These are phyloP conservation scores for Geotrichum carabidarum DNA, from an alignment of 1,139 yeast genomes.

Conservation along the genomic window DNA sequence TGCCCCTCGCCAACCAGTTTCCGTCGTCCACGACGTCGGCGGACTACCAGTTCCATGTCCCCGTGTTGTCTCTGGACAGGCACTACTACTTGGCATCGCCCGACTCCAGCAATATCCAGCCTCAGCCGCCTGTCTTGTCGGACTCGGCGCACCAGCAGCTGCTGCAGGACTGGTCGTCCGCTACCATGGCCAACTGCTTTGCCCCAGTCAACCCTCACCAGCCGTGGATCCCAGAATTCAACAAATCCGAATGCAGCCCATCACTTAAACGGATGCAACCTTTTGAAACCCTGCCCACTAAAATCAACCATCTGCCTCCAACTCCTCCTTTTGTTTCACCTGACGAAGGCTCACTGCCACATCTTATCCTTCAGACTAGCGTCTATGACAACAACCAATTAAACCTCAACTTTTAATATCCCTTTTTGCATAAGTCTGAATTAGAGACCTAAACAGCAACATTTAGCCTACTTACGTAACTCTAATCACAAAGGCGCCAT, in stretches of 20 bases:
- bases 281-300: neutral
- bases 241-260: neutral
- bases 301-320: neutral
- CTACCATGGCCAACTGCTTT: neutral
- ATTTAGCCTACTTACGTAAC: conserved; percentile 1
- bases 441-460: neutral
- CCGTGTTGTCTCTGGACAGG: neutral
- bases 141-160: neutral
- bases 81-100: neutral
- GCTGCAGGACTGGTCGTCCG: neutral
- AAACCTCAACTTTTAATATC: conserved; percentile 1
- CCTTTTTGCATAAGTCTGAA: neutral
- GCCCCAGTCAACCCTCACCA: too few species aligned
- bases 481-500: neutral
- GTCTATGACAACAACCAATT: neutral
- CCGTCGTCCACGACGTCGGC: neutral
- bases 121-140: neutral
- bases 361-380: neutral
- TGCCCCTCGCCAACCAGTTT: neutral
- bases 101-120: neutral
- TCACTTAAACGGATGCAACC: neutral
- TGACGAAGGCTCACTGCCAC: neutral
- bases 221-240: too few species aligned
- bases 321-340: neutral
- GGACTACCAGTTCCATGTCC: neutral